Evolutionary conservation across 2,329 filamentous ascomycete genomes (phyloP).

Genomic region (Aspergillus fumigatus): DNA sequence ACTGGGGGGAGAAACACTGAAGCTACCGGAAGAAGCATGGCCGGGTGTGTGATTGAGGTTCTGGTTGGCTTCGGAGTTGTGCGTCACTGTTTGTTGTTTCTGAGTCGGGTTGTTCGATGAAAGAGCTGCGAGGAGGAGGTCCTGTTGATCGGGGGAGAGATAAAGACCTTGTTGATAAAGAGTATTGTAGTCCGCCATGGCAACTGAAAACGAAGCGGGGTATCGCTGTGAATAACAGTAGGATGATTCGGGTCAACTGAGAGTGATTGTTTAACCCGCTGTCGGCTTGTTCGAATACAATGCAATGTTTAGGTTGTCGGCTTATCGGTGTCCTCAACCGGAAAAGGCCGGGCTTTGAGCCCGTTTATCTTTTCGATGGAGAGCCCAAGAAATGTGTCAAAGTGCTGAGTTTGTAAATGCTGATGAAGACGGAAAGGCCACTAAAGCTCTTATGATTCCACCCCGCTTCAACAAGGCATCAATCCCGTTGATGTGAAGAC

Average conservation of each 20-base stretch:
- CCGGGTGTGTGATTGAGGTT: constrained; percentile 25
- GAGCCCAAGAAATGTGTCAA: neutral
- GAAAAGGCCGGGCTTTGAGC: constrained; percentile 30
- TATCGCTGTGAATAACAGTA: neutral
- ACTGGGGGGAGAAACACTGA: constrained; percentile 25
- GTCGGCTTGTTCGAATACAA: neutral
- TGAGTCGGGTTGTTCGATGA: constrained; percentile 59
- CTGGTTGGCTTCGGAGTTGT: constrained; percentile 18
- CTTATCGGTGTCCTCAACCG: neutral
- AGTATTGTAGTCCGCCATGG: constrained; percentile 37
- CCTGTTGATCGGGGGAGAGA: constrained; percentile 72
- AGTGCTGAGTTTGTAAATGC: neutral
- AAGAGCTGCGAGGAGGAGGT: constrained; percentile 68
- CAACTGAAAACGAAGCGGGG: constrained; percentile 3
- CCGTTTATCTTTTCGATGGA: constrained; percentile 24
- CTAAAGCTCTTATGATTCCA: neutral
- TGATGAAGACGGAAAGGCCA: neutral
- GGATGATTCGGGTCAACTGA: neutral
- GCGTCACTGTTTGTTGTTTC: constrained; percentile 21
- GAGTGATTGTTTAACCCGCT: neutral
- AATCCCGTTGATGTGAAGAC: neutral
- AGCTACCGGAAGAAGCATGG: constrained; percentile 45
- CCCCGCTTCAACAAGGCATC: neutral
- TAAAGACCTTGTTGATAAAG: constrained; percentile 55
- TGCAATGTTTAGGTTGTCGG: neutral